A percentile compares a stretch with the other conserved stretches of the same genome.
Evolutionary conservation across 2,329 filamentous ascomycete species (phyloP).

Genomic region (Clathrospora elynae): DNA sequence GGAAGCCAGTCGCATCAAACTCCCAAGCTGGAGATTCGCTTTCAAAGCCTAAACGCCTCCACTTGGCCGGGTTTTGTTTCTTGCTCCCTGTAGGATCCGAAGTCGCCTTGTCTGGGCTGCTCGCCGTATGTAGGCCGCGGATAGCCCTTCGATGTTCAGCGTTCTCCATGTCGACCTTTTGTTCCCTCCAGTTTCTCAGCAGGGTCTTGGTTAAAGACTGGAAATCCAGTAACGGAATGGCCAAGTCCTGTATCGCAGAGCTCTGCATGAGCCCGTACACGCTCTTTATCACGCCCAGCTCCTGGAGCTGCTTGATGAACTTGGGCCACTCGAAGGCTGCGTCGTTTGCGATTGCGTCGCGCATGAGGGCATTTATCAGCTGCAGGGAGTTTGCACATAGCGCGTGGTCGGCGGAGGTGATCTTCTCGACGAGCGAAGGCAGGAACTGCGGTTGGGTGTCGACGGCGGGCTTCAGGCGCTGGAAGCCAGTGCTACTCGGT

Average conservation of each 20-base stretch:
- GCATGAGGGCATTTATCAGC: conserved; percentile 91
- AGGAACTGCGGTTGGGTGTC: conserved; percentile 92
- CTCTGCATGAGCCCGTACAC: conserved; percentile 94
- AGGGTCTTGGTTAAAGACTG: conserved; percentile 89
- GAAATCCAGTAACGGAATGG: conserved; percentile 89
- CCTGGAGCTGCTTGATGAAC: conserved; percentile 91
- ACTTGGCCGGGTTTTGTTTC: conserved; percentile 86
- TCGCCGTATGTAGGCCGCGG: conserved; percentile 83
- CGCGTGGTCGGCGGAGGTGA: conserved; percentile 92
- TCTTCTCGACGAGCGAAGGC: conserved; percentile 86
- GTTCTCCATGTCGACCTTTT: conserved; percentile 81
- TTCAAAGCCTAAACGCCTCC: conserved; percentile 89
- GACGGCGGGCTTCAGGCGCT: conserved; percentile 88
- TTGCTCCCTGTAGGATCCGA: conserved; percentile 59
- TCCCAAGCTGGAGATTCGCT: conserved; percentile 85
- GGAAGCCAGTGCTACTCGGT: conserved; percentile 79
- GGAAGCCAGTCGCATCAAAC: conserved; percentile 82
- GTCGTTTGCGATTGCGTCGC: conserved; percentile 83
- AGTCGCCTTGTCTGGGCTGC: conserved; percentile 66
- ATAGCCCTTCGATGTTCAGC: conserved; percentile 86
- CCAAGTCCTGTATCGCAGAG: conserved; percentile 85
- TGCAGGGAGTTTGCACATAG: conserved; percentile 94
- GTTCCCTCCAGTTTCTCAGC: conserved; percentile 84
- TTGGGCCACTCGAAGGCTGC: conserved; percentile 86
- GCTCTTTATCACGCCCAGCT: conserved; percentile 88